phyloP scores from a whole-genome alignment of 2,329 filamentous ascomycete genomes.

The Lecanoromycetidae sp. region DNA sequence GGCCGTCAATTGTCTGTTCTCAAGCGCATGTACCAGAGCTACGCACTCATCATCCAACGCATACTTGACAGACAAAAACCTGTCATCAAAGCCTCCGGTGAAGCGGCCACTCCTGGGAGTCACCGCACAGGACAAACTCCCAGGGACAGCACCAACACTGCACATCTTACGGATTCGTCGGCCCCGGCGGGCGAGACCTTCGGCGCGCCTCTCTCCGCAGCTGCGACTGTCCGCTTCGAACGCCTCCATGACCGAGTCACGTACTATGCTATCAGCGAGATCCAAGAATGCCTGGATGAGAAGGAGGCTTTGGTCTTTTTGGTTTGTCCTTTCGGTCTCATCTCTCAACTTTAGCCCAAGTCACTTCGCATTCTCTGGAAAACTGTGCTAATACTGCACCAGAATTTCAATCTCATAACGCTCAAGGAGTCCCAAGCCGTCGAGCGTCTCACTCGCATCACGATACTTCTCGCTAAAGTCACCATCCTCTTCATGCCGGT shows the following conservation, averaged over 20 bases:
- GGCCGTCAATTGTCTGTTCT: constrained; percentile 49
- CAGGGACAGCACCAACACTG: not conserved
- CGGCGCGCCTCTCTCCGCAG: constrained; percentile 31
- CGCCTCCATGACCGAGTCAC: constrained; percentile 48
- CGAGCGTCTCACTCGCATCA: constrained; percentile 58
- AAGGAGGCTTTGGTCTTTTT: constrained; percentile 59
- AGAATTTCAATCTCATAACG: constrained; percentile 69
- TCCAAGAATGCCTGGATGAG: constrained; percentile 53
- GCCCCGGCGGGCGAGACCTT: constrained; percentile 18
- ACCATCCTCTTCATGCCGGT: constrained; percentile 66
- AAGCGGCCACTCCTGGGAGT: not conserved
- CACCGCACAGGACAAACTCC: not conserved
- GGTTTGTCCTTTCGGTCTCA: too few relatives aligned
- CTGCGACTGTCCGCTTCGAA: constrained; percentile 48
- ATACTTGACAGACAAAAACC: constrained; percentile 41
- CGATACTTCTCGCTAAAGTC: constrained; percentile 60
- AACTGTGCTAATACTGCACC: too few relatives aligned
- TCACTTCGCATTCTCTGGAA: too few relatives aligned
- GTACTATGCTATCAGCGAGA: constrained; percentile 50
- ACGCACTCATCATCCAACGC: constrained; percentile 50
- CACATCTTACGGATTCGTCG: not conserved
- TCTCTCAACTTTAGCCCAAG: too few relatives aligned
- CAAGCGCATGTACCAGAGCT: constrained; percentile 50
- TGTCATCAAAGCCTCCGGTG: not conserved
- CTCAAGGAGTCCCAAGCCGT: constrained; percentile 63